Evolutionary conservation across 257 asterid genomes (phyloP).

Genomic region (Solanum corneliomulleri): DNA sequence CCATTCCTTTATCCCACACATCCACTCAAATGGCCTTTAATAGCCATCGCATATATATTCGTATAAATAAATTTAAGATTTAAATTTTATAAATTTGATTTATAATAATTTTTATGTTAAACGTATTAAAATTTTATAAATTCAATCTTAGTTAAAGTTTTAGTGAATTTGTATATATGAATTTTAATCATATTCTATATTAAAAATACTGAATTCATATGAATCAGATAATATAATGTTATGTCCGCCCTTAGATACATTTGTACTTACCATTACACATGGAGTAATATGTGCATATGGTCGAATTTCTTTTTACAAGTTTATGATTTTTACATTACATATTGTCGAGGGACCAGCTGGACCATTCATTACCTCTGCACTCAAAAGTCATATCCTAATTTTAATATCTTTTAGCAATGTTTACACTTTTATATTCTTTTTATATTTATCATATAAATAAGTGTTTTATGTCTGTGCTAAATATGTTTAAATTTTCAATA

Average conservation of each 20-base stretch:
- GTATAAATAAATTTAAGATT: rapidly evolving
- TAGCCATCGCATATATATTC: neutral
- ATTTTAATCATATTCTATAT: no score
- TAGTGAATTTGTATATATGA: no score
- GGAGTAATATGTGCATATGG: neutral
- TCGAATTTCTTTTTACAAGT: neutral
- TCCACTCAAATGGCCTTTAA: neutral
- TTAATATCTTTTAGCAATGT: neutral
- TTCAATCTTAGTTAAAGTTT: no score
- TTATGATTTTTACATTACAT: neutral
- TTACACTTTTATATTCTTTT: neutral
- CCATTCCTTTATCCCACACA: neutral
- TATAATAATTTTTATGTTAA: no score
- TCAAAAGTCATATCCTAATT: neutral
- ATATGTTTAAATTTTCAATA: neutral
- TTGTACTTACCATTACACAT: no score
- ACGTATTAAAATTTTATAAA: no score
- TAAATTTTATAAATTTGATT: neutral
- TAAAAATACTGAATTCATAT: neutral
- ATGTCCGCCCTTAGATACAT: neutral
- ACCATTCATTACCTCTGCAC: neutral
- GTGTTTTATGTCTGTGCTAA: neutral
- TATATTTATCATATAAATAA: neutral
- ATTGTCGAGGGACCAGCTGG: neutral
- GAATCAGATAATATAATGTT: neutral